Conservation (phyloP, 2,329 filamentous ascomycete species). For the Colletotrichum spaethianum region DNA sequence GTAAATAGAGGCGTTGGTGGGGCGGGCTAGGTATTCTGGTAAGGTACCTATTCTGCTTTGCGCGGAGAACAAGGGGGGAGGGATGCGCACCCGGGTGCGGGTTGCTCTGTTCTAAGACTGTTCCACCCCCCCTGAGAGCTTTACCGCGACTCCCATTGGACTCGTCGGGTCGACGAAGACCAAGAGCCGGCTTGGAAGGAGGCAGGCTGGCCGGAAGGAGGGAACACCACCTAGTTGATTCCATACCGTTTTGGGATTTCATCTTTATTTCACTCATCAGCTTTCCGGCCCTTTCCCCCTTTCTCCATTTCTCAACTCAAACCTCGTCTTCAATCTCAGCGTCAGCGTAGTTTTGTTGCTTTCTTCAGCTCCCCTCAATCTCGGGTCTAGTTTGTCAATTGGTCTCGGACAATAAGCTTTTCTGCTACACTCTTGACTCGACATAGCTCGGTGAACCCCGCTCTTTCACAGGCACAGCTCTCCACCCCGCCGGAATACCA, state of each 20-base stretch:
- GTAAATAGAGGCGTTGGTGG: slow-evolving; percentile 2
- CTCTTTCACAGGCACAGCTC: slow-evolving; percentile 6
- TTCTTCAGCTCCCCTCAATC: background rate
- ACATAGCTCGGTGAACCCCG: slow-evolving; percentile 11
- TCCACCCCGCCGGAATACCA: slow-evolving; percentile 9
- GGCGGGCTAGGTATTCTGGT: background rate
- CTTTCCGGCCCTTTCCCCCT: background rate
- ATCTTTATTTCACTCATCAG: slow-evolving; percentile 4
- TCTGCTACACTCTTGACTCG: background rate
- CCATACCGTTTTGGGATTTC: slow-evolving; percentile 2
- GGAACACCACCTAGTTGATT: background rate
- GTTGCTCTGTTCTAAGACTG: background rate
- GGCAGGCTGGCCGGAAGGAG: background rate
- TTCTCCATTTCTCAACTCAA: background rate
- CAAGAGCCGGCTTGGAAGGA: slow-evolving; percentile 9
- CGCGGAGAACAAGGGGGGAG: background rate
- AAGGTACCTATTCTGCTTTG: background rate
- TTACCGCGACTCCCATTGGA: slow-evolving; percentile 8
- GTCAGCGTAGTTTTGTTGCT: slow-evolving; percentile 2
- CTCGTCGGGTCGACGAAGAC: slow-evolving; percentile 12
- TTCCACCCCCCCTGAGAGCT: slow-evolving; percentile 4
- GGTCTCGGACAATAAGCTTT: slow-evolving; percentile 24
- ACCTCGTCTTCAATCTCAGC: background rate
- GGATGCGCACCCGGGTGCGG: background rate
- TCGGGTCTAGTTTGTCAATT: slow-evolving; percentile 9